A percentile compares a stretch with the other conserved stretches of the same genome.
These are phyloP conservation scores for Coniochaeta sp. DNA, from an alignment of 2,329 filamentous ascomycete species.

Conservation along the genomic window DNA sequence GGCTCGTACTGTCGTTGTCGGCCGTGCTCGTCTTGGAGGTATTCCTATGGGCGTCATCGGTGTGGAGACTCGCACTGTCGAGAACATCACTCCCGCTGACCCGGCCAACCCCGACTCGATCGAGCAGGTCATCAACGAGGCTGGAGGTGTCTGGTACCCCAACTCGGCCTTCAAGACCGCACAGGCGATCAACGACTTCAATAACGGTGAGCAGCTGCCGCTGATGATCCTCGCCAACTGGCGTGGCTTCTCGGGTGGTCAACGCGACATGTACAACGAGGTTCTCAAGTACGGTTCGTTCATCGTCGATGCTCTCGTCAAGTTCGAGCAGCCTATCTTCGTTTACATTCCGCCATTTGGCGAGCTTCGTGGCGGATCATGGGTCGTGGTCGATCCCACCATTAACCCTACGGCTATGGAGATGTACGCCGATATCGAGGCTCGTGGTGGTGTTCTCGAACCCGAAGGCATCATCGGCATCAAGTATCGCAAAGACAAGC, in stretches of 20 bases:
- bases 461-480: constrained; percentile 97
- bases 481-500: constrained; percentile 96
- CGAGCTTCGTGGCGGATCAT: constrained; percentile 96
- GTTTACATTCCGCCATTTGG: constrained; percentile 97
- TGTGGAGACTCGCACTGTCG: constrained; percentile 90
- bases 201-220: constrained; percentile 95
- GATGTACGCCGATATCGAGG: constrained; percentile 96
- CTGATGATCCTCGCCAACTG: constrained; percentile 99
- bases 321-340: constrained; percentile 97
- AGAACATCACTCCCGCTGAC: constrained; percentile 94
- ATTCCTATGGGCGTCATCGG: constrained; percentile 98
- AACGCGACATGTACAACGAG: constrained; percentile 99
- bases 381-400: constrained; percentile 97
- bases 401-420: constrained; percentile 97
- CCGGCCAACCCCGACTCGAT: constrained; percentile 98
- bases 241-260: constrained; percentile 99
- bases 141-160: constrained; percentile 98
- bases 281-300: constrained; percentile 99
- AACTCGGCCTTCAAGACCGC: constrained; percentile 99
- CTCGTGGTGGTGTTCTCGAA: constrained; percentile 94
- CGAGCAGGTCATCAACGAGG: constrained; percentile 89
- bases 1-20: constrained; percentile 94
- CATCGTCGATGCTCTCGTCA: constrained; percentile 96
- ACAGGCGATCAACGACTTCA: constrained; percentile 98
- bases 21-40: constrained; percentile 90